phyloP scores from a whole-genome alignment of 1,284 basidiomycete species.

The Peniophora sp. region DNA sequence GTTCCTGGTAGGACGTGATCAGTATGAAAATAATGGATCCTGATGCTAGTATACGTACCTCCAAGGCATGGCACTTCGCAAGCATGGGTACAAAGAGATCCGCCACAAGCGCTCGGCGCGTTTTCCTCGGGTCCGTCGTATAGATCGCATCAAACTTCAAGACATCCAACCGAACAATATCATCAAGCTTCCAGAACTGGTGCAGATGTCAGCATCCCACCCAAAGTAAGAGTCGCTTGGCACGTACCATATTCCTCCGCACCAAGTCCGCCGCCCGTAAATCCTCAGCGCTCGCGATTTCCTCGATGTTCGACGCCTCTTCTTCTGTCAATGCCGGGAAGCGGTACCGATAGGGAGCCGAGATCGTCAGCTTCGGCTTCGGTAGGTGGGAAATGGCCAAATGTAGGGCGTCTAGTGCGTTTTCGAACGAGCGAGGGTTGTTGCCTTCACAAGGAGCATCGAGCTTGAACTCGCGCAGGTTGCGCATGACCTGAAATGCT shows the following conservation, averaged over 20 bases:
- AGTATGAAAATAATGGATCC: background rate
- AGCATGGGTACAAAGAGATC: background rate
- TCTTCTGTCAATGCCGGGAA: background rate
- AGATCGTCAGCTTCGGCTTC: background rate
- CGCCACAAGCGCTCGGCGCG: background rate
- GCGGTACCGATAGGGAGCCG: background rate
- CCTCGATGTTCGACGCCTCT: background rate
- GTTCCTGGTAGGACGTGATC: background rate
- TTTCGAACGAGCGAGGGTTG: background rate
- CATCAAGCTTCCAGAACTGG: background rate
- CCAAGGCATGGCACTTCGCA: background rate
- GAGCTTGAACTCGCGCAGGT: background rate
- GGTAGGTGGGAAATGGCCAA: background rate
- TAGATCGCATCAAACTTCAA: background rate
- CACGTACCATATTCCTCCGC: background rate
- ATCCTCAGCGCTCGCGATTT: background rate
- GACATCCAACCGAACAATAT: background rate
- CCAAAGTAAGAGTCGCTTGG: background rate
- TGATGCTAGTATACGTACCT: background rate
- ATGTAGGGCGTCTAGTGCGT: background rate
- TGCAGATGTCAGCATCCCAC: background rate
- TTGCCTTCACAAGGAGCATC: background rate
- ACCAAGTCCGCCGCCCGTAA: background rate
- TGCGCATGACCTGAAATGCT: background rate
- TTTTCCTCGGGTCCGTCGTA: background rate